These are phyloP conservation scores for Mesotaenium endlicherianum DNA, from an alignment of 139 green algal species.

Conservation along the genomic window DNA sequence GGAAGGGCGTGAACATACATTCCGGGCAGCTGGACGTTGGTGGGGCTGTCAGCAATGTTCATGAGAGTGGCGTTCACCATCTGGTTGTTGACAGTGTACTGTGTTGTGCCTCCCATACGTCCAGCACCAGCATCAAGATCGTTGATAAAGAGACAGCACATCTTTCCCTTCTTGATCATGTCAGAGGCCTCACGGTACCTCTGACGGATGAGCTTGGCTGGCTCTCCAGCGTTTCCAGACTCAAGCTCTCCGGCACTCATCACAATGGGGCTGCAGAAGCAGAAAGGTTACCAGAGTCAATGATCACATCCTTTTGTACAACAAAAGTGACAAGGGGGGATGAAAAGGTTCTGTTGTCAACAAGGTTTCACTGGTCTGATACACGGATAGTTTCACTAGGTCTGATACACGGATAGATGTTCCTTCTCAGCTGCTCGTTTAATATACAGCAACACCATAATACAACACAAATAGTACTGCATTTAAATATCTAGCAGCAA, in stretches of 20 bases:
- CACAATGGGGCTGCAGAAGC: conserved; percentile 77
- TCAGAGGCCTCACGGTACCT: conserved; percentile 96
- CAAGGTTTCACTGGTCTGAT: no score
- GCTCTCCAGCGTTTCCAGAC: conserved; percentile 96
- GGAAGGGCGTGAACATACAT: conserved; percentile 73
- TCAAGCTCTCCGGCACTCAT: conserved; percentile 99
- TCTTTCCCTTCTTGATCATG: conserved; percentile 98
- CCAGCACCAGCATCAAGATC: conserved; percentile 95
- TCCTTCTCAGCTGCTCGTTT: no score
- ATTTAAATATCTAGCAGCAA: no score
- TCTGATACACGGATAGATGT: no score
- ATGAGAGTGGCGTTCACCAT: conserved; percentile 99
- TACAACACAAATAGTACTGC: no score
- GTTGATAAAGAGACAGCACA: conserved; percentile 99
- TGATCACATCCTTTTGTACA: not conserved
- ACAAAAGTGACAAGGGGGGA: not conserved
- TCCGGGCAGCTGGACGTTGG: conserved; percentile 97
- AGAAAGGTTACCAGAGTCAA: not conserved
- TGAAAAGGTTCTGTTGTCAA: not conserved
- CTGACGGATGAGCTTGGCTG: conserved; percentile 96
- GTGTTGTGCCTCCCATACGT: conserved; percentile 92
- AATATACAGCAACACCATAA: no score
- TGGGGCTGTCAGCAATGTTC: conserved; percentile 99
- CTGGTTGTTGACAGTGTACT: conserved; percentile 99
- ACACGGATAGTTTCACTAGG: no score